Evolutionary conservation across 129 eudicot genomes (phyloP), one percentile per base, ranked within the genome.

Genomic region (Saposhnikovia divaricata): DNA sequence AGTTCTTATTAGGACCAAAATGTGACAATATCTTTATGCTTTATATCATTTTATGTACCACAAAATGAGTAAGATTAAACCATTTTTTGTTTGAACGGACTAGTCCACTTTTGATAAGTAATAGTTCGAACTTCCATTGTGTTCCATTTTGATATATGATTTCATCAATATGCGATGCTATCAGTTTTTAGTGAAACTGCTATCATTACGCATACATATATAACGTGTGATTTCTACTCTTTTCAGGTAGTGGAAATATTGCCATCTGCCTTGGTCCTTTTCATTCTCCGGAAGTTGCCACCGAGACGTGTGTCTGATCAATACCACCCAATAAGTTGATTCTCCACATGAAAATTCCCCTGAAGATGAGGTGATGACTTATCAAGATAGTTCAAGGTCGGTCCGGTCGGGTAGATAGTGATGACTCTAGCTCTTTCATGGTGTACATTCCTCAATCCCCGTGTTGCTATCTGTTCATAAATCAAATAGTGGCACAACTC

Each of bases 211-310:
- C 44, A 28, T 5, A 34, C 43, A 28, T 14, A 34, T 18, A 19
- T 39, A 71, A 13, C 9, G 10, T 14, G n/a, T 71, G 21, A 47
- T 71, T 71, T 18, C 15, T 48, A 8, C 21, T 7, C 69, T 66
- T 31, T 82, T 25, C 89, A 89, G 98, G 75, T 86, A 53, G 98
- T 88, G 65, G 98, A 94, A 86, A 85, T 94, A 31, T 25, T 94
- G 25, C 97, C 96, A 8, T 91, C 97, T n/a, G 92, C 91, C 6
- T 82, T 94, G 61, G 98, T 91, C 78, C 94, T 94, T 80, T 94
- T 90, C 80, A 89, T 94, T 65, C 90, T 94, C 53, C 82, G 97
- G 76, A 91, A 91, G 84, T 76, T 94, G 42, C 96, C 97, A 4
- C 96, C 96, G 31, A 87, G 81, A 80, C 90, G 90, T 9, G 85